Evolutionary conservation across 495 filamentous ascomycete species (phyloP).

Genomic region (Daldinia vernicosa): DNA sequence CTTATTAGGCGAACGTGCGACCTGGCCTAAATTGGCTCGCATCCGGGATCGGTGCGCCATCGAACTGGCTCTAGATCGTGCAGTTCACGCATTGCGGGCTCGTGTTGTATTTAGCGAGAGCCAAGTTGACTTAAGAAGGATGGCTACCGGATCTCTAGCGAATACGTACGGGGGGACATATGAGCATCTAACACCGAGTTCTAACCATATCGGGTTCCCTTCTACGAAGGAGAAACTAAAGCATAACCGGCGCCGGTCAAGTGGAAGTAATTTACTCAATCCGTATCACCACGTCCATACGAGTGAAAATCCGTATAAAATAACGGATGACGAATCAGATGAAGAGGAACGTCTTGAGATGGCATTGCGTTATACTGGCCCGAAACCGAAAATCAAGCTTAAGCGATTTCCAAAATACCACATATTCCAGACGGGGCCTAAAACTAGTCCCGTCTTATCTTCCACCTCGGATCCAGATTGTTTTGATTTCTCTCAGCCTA

Average conservation of each 20-base stretch:
- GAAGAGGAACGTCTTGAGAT: slow-evolving; percentile 56
- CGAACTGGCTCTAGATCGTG: slow-evolving; percentile 84
- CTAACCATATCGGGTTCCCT: slow-evolving; percentile 4
- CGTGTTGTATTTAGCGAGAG: slow-evolving; percentile 82
- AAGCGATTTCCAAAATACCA: slow-evolving; percentile 45
- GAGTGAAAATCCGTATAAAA: slow-evolving; percentile 38
- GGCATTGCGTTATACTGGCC: slow-evolving; percentile 31
- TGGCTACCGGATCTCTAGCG: slow-evolving; percentile 46
- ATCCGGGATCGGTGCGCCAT: slow-evolving; percentile 86
- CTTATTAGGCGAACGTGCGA: slow-evolving; percentile 81
- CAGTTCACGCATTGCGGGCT: slow-evolving; percentile 78
- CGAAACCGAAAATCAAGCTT: slow-evolving; percentile 42
- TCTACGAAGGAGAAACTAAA: slow-evolving; percentile 33
- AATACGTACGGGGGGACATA: slow-evolving; percentile 6
- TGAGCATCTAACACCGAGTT: slow-evolving; percentile 14
- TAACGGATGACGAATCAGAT: slow-evolving; percentile 52
- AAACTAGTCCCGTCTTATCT: slow-evolving; percentile 27
- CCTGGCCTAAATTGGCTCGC: slow-evolving; percentile 87
- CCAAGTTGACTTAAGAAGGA: slow-evolving; percentile 68
- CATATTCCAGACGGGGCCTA: slow-evolving; percentile 35
- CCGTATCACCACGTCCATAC: slow-evolving; percentile 9
- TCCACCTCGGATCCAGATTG: slow-evolving; percentile 34
- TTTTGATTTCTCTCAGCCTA: slow-evolving; percentile 49
- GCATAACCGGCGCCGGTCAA: slow-evolving; percentile 39
- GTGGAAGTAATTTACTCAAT: slow-evolving; percentile 39